Base-by-base conservation (phyloP, 2,329 filamentous ascomycete genomes). In the Fusarium miscanthi region DNA sequence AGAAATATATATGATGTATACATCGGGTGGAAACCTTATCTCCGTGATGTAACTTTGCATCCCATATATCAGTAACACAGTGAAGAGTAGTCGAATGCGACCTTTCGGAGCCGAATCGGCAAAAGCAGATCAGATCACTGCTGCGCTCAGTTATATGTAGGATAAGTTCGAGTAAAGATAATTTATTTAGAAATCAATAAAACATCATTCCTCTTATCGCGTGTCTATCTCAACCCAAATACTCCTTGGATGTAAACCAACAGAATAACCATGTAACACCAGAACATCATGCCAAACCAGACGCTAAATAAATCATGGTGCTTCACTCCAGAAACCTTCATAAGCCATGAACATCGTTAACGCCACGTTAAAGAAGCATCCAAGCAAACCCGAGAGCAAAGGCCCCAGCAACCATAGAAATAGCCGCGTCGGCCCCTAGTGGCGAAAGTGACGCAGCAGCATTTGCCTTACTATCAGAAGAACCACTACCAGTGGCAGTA, bases 401-500 rank as follows among this genome's bases (percentile, higher is more conserved):
- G 13, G 58, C 35, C 9, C 61, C 68, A 43, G 74, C 70, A 33
- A 57, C 37, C 17, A 65, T 45, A n/a, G 70, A 59, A 19, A 60
- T 25, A 33, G 33, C 31, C 19, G 53, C 40, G 16, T 56, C 41
- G 14, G 35, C 49, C 16, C 35, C 43, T 17, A 56, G 46, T 7
- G 63, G 62, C 8, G 62, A 69, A 37, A 73, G 46, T 16, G 64
- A 66, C 19, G 31, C 48, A 31, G 71, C 70, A 16, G 51, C 69
- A 14, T 59, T 72, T 41, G 69, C 52, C 8, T 48, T 58, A 13
- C 27, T 46, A 6, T 40, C 46, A n/a, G 64, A 67, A 21, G 56
- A 51, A 3, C 79, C 69, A 3, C 89, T 88, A 17, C 78, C 78
- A 0, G 84, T 86, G 6, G 89, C 88, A n/a, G 83, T 84, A 16